Evolutionary conservation across 805 yeast species (phyloP), one percentile per base, ranked within the genome.

Genomic region (Starmerella floris): DNA sequence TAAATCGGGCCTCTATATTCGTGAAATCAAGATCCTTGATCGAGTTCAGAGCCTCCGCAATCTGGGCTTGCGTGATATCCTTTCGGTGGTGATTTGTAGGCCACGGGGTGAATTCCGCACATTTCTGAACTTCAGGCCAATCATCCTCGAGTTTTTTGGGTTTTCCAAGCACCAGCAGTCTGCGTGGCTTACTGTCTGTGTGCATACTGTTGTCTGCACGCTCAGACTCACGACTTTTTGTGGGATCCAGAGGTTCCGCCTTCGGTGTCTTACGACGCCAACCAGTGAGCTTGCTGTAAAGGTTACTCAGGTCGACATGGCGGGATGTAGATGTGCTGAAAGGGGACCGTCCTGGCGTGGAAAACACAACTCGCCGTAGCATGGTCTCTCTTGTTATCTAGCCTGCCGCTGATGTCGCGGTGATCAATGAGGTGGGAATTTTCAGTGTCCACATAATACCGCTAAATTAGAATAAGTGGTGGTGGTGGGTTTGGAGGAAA

Each of bases 1-100:
- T 50, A 53, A 79, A 76, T 53, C 83, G 63, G 44, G 60, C 56
- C n/a, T 55, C 45, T 33, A 78, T 62, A 48, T 76, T 73, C n/a
- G 40, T 36, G 23, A 48, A 30, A 4, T 47, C 48, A 9, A 21
- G 34, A 26, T 30, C 43, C 3, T n/a, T 11, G 5, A 44, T 28
- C 2, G 19, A 17, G 2, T 30, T 30, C 5, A 54, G 40, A 5
- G 51, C 49, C 2, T 25, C 35, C 15, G 39, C 44, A 22, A 55
- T 47, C 27, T 43, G 32, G 15, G 32, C 41, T 5, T 32, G 39
- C 1, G 53, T 44, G 26, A 59, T 41, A 27, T 46, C 51, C 9
- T 54, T 43, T 13, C 46, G 37, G 41, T 49, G 44, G 23, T 41
- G 48, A 30, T 44, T 49, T 5, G 57, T 48, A 22, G 64, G 63